Evolutionary conservation across 495 filamentous ascomycete species (phyloP).

Genomic region (Tuber brumale): DNA sequence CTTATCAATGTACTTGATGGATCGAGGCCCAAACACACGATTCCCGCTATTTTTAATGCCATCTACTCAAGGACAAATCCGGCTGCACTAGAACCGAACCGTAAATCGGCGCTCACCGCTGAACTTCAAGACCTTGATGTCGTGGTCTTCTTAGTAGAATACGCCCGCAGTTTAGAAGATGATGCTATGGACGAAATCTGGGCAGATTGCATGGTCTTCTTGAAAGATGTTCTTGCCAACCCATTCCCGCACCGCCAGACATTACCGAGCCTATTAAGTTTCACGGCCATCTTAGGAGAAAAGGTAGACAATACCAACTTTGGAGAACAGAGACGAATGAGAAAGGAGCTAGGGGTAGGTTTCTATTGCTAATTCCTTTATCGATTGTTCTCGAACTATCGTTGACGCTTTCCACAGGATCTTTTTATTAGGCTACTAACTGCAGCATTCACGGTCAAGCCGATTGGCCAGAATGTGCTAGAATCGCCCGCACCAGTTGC

Average conservation of each 20-base stretch:
- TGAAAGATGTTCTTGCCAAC: constrained; percentile 83
- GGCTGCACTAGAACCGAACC: constrained; percentile 63
- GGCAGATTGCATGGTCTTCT: constrained; percentile 85
- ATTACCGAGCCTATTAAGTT: constrained; percentile 77
- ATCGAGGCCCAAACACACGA: constrained; percentile 81
- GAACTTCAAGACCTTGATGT: constrained; percentile 73
- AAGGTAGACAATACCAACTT: constrained; percentile 98
- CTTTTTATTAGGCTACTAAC: constrained; percentile 79
- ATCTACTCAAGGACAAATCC: constrained; percentile 92
- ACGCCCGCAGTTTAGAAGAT: constrained; percentile 82
- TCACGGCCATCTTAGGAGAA: constrained; percentile 78
- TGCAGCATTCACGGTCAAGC: constrained; percentile 83
- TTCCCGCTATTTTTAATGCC: constrained; percentile 95
- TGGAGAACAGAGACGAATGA: constrained; percentile 90
- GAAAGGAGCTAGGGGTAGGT: constrained; percentile 81
- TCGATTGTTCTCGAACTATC: constrained; percentile 15
- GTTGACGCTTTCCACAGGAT: constrained; percentile 54
- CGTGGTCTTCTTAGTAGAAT: constrained; percentile 80
- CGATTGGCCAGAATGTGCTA: constrained; percentile 49
- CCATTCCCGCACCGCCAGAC: constrained; percentile 92
- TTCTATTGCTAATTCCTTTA: constrained; percentile 1
- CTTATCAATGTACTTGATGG: constrained; percentile 87
- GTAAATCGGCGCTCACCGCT: constrained; percentile 81
- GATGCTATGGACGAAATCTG: constrained; percentile 99
- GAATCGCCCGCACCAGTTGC: constrained; percentile 30